Conservation (phyloP, 2,329 filamentous ascomycete species). For the Macrophomina tecta region DNA sequence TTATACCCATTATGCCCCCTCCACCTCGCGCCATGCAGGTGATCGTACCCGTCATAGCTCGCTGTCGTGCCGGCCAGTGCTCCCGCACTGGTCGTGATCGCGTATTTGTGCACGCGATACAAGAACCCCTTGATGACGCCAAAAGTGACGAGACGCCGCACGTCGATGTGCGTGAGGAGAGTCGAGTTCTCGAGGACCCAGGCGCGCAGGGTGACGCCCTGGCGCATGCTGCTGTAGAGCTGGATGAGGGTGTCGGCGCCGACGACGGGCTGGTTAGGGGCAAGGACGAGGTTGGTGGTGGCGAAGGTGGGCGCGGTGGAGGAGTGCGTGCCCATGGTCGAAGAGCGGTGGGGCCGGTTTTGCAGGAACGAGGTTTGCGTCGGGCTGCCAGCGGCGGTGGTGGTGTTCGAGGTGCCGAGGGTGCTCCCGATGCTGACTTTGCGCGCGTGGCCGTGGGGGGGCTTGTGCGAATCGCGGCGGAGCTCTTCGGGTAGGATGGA, state of each 20-base stretch:
- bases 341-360: constrained; percentile 23
- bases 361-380: constrained; percentile 6
- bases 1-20: constrained; percentile 20
- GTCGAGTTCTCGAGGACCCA: constrained; percentile 81
- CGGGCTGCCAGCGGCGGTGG: constrained; percentile 17
- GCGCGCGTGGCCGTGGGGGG: constrained; percentile 21
- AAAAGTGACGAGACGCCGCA: constrained; percentile 91
- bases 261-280: constrained; percentile 30
- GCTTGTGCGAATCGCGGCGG: constrained; percentile 6
- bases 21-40: constrained; percentile 37
- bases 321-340: constrained; percentile 20
- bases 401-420: constrained; percentile 5
- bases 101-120: constrained; percentile 91
- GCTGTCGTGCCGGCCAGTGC: constrained; percentile 56
- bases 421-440: constrained; percentile 27
- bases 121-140: constrained; percentile 94
- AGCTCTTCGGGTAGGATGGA: constrained; percentile 2
- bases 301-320: neutral
- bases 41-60: constrained; percentile 23
- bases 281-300: constrained; percentile 24
- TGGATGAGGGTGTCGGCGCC: constrained; percentile 65
- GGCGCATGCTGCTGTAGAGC: constrained; percentile 83
- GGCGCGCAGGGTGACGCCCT: constrained; percentile 82
- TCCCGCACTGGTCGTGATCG: constrained; percentile 54
- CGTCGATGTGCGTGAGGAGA: constrained; percentile 77